phyloP scores from a whole-genome alignment of 2,329 filamentous ascomycete species.

The Emericellopsis cladophorae region DNA sequence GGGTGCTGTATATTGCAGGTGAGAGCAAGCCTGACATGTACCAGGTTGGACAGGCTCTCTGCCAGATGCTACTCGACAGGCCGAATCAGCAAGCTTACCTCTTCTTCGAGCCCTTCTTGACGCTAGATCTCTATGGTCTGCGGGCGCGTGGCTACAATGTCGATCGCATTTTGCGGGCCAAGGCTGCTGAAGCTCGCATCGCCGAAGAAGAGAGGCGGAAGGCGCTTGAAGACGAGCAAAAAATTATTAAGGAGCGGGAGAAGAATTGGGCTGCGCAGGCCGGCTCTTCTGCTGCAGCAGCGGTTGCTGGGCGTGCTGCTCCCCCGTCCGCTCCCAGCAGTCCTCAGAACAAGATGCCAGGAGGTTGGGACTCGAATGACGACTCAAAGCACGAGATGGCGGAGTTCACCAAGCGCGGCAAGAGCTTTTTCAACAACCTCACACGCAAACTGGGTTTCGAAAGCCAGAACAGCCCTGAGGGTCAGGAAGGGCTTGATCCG shows the following conservation, averaged over 20 bases:
- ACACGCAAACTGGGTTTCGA: conserved; percentile 59
- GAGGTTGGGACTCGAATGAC: conserved; percentile 59
- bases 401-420: conserved; percentile 26
- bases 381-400: conserved; percentile 19
- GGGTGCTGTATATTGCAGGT: conserved; percentile 64
- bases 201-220: conserved; percentile 72
- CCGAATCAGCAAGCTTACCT: conserved; percentile 83
- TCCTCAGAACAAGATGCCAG: conserved; percentile 46
- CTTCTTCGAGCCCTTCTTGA: conserved; percentile 83
- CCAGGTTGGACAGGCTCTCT: conserved; percentile 81
- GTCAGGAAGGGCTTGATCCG: conserved; percentile 28
- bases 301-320: conserved; percentile 14
- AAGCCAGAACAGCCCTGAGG: conserved; percentile 25
- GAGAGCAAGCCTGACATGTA: conserved; percentile 66
- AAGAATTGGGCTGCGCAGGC: conserved; percentile 25
- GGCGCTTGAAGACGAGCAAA: conserved; percentile 60
- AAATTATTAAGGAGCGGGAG: conserved; percentile 46
- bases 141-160: conserved; percentile 91
- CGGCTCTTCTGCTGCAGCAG: conserved; percentile 12
- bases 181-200: conserved; percentile 76
- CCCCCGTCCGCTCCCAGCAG: conserved; percentile 4
- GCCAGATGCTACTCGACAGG: conserved; percentile 64
- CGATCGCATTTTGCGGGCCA: conserved; percentile 78
- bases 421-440: conserved; percentile 55
- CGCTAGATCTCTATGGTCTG: conserved; percentile 69